A percentile compares a stretch with the other conserved stretches of the same genome.
These are phyloP conservation scores for Candida corydali DNA, from an alignment of 805 yeast species.

Conservation along the genomic window DNA sequence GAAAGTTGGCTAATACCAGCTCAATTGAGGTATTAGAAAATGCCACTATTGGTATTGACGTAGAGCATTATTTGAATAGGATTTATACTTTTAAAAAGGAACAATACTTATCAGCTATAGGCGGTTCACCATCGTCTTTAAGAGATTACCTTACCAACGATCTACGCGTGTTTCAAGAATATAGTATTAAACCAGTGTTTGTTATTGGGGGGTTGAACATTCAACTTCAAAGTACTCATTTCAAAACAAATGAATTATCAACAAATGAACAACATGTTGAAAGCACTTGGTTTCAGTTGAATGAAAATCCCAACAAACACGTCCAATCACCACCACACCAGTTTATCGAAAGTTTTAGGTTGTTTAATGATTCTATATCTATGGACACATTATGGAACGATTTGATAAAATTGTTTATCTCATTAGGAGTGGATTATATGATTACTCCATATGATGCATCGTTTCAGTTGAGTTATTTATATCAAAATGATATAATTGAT, in stretches of 20 bases:
- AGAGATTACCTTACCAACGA: slow-evolving; percentile 56
- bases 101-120: slow-evolving; percentile 68
- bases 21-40: slow-evolving; percentile 63
- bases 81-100: slow-evolving; percentile 62
- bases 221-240: slow-evolving; percentile 27
- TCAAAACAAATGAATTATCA: slow-evolving; percentile 32
- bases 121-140: slow-evolving; percentile 72
- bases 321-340: slow-evolving; percentile 14
- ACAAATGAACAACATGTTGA: slow-evolving; percentile 38
- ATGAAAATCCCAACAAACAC: slow-evolving; percentile 5
- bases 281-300: slow-evolving; percentile 34
- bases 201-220: slow-evolving; percentile 68
- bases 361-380: slow-evolving; percentile 46
- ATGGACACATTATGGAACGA: slow-evolving; percentile 49
- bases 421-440: slow-evolving; percentile 56
- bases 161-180: slow-evolving; percentile 53
- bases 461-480: slow-evolving; percentile 73
- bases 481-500: slow-evolving; percentile 54
- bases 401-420: slow-evolving; percentile 54
- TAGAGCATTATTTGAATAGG: slow-evolving; percentile 68
- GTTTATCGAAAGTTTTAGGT: slow-evolving; percentile 47
- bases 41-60: slow-evolving; percentile 79
- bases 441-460: slow-evolving; percentile 82
- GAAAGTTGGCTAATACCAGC: slow-evolving; percentile 54
- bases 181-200: slow-evolving; percentile 72